Evolutionary conservation across 345 rosid species (phyloP).

Genomic region (Citrus trifoliata): DNA sequence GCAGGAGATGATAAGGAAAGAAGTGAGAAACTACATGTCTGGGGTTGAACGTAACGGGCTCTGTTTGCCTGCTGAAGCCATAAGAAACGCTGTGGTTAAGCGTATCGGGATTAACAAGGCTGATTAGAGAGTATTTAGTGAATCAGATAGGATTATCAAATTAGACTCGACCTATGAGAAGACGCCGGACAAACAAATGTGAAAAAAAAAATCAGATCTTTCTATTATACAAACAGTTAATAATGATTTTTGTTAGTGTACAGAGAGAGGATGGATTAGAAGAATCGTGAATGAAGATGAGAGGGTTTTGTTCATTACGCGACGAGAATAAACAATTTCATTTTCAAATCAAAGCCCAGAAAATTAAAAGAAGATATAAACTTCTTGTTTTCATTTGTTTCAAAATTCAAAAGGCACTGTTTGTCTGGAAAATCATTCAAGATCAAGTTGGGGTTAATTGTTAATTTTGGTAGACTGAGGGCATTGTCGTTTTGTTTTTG

Average conservation of each 20-base stretch:
- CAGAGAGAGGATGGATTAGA: slow-evolving; percentile 29
- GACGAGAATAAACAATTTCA: background rate
- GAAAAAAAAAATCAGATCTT: background rate
- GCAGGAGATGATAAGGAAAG: slow-evolving; percentile 75
- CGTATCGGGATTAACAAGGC: slow-evolving; percentile 64
- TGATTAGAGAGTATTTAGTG: slow-evolving; percentile 19
- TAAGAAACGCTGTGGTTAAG: slow-evolving; percentile 63
- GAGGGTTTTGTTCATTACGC: slow-evolving; percentile 10
- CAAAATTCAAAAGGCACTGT: background rate
- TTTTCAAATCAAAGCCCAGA: background rate
- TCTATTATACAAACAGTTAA: slow-evolving; percentile 31
- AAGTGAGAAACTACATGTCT: slow-evolving; percentile 67
- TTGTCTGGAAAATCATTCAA: background rate
- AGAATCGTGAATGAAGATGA: background rate
- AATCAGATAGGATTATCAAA: background rate
- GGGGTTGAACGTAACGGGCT: slow-evolving; percentile 52
- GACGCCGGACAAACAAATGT: background rate
- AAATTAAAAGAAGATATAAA: background rate
- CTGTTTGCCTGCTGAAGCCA: slow-evolving; percentile 45
- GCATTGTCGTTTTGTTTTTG: background rate
- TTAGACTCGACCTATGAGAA: background rate
- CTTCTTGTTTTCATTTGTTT: background rate
- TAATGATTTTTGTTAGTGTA: slow-evolving; percentile 47
- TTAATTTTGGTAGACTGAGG: background rate
- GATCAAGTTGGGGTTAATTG: background rate